Evolutionary conservation across 2,329 filamentous ascomycete species (phyloP).

Genomic region (Ascochyta koolunga): DNA sequence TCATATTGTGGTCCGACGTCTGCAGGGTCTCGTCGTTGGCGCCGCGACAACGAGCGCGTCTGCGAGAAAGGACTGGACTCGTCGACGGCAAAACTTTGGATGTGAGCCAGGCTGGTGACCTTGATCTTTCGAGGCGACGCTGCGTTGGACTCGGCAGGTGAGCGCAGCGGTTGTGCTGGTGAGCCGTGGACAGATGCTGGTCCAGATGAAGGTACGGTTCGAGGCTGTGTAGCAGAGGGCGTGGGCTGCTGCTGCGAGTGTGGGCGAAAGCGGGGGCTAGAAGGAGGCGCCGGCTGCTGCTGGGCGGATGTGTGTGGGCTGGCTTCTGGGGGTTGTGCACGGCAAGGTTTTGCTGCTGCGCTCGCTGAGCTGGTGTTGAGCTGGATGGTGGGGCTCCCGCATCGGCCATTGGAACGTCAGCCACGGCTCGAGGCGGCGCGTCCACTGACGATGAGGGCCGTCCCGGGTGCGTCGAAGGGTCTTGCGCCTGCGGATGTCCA

Average conservation of each 20-base stretch:
- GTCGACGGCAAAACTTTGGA: slow-evolving; percentile 83
- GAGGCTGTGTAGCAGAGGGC: slow-evolving; percentile 30
- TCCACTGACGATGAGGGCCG: slow-evolving; percentile 42
- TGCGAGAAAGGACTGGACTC: slow-evolving; percentile 67
- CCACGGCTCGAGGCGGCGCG: slow-evolving; percentile 32
- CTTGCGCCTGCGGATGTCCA: slow-evolving; percentile 50
- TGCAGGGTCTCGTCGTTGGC: slow-evolving; percentile 53
- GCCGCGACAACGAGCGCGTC: slow-evolving; percentile 51
- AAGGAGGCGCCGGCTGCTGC: slow-evolving; percentile 31
- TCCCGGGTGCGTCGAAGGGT: slow-evolving; percentile 43
- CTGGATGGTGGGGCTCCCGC: slow-evolving; percentile 39
- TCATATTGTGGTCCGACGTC: slow-evolving; percentile 74
- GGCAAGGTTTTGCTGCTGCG: slow-evolving; percentile 34
- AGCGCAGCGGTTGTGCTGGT: slow-evolving; percentile 33
- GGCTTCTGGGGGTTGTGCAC: slow-evolving; percentile 25
- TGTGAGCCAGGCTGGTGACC: slow-evolving; percentile 87
- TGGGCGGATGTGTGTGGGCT: slow-evolving; percentile 24
- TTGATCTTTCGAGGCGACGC: slow-evolving; percentile 69
- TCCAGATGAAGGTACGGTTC: slow-evolving; percentile 33
- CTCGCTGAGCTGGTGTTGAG: slow-evolving; percentile 36
- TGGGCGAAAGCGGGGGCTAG: slow-evolving; percentile 44
- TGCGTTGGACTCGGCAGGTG: slow-evolving; percentile 39
- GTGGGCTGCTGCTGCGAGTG: slow-evolving; percentile 45
- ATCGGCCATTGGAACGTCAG: slow-evolving; percentile 50
- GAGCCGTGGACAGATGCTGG: slow-evolving; percentile 36